Percentiles rank a stretch among this genome's conserved stretches.
Evolutionary conservation across 148 eudicot genomes (phyloP).

Genomic region (Fagopyrum tataricum): DNA sequence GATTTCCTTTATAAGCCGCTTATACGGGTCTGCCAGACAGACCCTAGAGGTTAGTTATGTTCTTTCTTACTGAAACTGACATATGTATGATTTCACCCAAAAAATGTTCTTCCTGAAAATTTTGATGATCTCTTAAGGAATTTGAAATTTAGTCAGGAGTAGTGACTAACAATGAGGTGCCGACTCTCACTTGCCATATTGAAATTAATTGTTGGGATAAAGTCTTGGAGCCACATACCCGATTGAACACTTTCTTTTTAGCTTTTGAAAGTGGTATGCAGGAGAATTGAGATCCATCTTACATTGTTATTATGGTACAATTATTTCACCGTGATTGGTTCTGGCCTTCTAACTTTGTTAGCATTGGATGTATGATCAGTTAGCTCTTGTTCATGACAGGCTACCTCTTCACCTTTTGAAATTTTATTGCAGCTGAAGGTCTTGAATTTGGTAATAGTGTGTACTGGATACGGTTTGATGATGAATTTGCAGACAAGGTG

Average conservation of each 20-base stretch:
- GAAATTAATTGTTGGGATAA: not conserved
- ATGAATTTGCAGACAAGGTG: constrained; percentile 70
- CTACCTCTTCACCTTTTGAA: not conserved
- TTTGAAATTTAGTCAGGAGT: not conserved
- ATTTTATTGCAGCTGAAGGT: constrained; percentile 64
- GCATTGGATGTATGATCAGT: not conserved
- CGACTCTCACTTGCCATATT: not conserved
- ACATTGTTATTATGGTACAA: not conserved
- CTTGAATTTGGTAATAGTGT: constrained; percentile 85
- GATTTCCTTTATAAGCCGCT: no score
- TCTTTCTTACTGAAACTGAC: not conserved
- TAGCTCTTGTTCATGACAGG: not conserved
- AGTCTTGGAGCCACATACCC: not conserved
- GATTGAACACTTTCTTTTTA: not conserved
- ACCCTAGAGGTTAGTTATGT: not conserved
- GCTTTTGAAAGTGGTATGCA: not conserved
- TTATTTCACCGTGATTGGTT: not conserved
- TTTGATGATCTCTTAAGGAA: not conserved
- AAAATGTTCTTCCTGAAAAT: not conserved
- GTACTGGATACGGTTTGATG: constrained; percentile 89
- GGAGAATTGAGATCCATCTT: not conserved
- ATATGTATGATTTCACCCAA: not conserved
- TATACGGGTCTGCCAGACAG: no score
- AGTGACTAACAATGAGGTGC: not conserved
- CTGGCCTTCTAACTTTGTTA: not conserved